Base-by-base conservation (phyloP, 78 protist genomes). In the Acrasis kona region DNA sequence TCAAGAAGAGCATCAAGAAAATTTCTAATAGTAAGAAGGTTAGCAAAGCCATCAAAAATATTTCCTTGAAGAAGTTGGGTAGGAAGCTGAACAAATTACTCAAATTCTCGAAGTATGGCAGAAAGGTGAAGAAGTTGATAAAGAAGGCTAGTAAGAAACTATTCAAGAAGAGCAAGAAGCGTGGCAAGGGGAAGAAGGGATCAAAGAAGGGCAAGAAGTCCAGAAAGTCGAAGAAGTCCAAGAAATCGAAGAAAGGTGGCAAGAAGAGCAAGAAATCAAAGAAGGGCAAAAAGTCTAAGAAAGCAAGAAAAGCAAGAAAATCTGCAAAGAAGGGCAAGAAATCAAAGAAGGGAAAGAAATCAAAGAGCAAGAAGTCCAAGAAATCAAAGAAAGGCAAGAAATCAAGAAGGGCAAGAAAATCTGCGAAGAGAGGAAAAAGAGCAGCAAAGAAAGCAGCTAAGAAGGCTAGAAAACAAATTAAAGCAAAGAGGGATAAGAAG, bases 241-340 rank as follows among this genome's bases (percentile, higher is more conserved):
- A 65, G 32, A 6, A 6, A 6, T 4, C 31, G 32, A 36, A n/a
- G n/a, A n/a, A n/a, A 40, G 68, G 50, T 65, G 76, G 68, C 35
- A 65, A 10, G 5, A 65, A 57, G 65, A 65, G 68, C 39, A 39
- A 2, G 10, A 36, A 65, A 6, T 36, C 41, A 4, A 36, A 65
- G 41, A 8, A 4, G 4, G 50, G 34, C 10, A 6, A 65, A 7
- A 42, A 72, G 28, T 19, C 39, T 12, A 65, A 42, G n/a, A n/a
- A 12, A 30, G 71, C 71, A 28, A 7, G 68, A 29, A 72, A 72
- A 29, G 6, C 72, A 3, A 41, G 39, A 10, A 10, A 5, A n/a
- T 58, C 76, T 27, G 36, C 27, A 27, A 65, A 72, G n/a, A 65
- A 72, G 41, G 76, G 68, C 10, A 2, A 5, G 50, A 57, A 65